These are phyloP conservation scores for Magnusiomyces starmeri DNA, from an alignment of 1,139 yeast genomes.

Conservation along the genomic window DNA sequence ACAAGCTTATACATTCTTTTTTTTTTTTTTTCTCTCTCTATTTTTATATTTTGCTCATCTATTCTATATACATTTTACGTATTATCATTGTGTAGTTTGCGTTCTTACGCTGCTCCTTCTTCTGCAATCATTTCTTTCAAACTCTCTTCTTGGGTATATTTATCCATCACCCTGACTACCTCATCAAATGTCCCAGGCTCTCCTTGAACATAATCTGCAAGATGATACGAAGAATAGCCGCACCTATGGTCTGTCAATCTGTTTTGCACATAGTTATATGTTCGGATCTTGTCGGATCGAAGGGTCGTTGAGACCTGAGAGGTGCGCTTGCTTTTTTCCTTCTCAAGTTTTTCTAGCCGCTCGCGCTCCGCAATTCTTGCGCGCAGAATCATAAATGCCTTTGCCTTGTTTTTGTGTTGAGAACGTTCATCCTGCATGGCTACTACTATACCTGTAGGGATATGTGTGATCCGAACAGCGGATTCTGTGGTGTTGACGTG, in stretches of 20 bases:
- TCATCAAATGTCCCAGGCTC: constrained; percentile 47
- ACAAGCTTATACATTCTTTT: too few species aligned
- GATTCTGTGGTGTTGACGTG: constrained; percentile 98
- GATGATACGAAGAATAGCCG: constrained; percentile 66
- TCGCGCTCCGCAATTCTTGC: constrained; percentile 81
- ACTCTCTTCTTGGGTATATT: constrained; percentile 41
- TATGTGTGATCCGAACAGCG: constrained; percentile 87
- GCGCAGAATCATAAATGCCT: constrained; percentile 75
- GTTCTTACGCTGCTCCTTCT: neutral
- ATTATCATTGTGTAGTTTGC: too few species aligned
- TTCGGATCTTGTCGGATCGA: constrained; percentile 86
- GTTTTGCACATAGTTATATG: constrained; percentile 89
- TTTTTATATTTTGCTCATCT: too few species aligned
- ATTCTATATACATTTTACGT: too few species aligned
- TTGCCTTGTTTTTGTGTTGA: constrained; percentile 92
- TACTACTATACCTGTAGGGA: constrained; percentile 85
- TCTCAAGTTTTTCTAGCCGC: constrained; percentile 53
- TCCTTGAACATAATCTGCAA: constrained; percentile 66
- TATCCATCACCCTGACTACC: constrained; percentile 48
- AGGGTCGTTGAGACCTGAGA: constrained; percentile 86
- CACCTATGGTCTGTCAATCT: constrained; percentile 92
- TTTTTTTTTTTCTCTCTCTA: too few species aligned
- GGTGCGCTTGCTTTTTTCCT: constrained; percentile 61
- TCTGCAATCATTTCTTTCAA: constrained; percentile 35
- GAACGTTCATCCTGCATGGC: constrained; percentile 93